These are phyloP conservation scores for Astrocystis sublimbata DNA, from an alignment of 495 filamentous ascomycete genomes.

Conservation along the genomic window DNA sequence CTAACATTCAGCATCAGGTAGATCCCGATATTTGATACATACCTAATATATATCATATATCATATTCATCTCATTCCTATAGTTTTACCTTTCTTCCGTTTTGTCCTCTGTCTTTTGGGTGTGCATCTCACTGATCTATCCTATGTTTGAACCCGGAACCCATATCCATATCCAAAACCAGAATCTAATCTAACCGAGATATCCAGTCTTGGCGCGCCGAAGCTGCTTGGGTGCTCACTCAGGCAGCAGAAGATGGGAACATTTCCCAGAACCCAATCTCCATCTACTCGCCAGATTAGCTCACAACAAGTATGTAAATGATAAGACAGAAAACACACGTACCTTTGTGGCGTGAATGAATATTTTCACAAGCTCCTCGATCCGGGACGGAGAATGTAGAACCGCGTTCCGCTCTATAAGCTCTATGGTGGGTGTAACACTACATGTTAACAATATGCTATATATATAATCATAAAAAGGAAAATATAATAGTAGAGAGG, in stretches of 20 bases:
- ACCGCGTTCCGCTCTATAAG: constrained; percentile 70
- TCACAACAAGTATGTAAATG: neutral
- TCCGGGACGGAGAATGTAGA: constrained; percentile 66
- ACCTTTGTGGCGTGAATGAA: constrained; percentile 85
- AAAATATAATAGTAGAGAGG: neutral
- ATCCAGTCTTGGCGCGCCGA: too few species aligned
- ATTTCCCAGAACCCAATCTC: constrained; percentile 91
- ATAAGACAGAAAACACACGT: too few species aligned
- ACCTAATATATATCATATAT: too few species aligned
- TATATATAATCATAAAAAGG: too few species aligned
- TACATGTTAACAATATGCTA: constrained; percentile 32
- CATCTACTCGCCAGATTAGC: constrained; percentile 57
- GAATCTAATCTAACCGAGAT: neutral
- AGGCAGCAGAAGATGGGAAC: constrained; percentile 46
- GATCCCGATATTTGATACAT: too few species aligned
- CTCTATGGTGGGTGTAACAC: constrained; percentile 42
- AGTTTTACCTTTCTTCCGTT: too few species aligned
- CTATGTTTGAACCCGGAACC: too few species aligned
- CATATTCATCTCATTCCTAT: too few species aligned
- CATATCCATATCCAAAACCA: too few species aligned
- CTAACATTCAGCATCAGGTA: too few species aligned
- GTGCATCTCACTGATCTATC: too few species aligned
- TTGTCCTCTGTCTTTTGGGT: too few species aligned
- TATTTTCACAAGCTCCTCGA: constrained; percentile 79
- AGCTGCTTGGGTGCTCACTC: neutral